Evolutionary conservation across 257 asterid genomes (phyloP).

Genomic region (Datura wrightii): DNA sequence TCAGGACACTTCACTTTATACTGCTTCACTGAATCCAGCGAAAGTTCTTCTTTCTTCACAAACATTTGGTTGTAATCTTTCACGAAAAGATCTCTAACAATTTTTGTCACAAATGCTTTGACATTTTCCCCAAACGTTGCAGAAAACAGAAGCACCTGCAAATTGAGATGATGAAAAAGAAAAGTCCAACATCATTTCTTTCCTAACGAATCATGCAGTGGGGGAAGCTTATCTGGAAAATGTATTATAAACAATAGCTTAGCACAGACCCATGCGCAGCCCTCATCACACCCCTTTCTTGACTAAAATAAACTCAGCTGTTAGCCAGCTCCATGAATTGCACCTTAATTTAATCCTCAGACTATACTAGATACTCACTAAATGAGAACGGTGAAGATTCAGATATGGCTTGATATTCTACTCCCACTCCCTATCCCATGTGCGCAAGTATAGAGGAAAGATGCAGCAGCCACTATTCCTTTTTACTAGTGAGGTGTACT

Average conservation of each 20-base stretch:
- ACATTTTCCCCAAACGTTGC: conserved; percentile 82
- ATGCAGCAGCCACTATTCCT: not conserved
- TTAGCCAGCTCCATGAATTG: not conserved
- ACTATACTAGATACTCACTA: not conserved
- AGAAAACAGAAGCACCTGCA: conserved; percentile 61
- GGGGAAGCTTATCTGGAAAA: not conserved
- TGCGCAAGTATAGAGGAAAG: not conserved
- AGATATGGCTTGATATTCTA: not conserved
- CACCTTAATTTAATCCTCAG: not conserved
- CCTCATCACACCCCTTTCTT: not conserved
- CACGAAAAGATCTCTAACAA: conserved; percentile 50
- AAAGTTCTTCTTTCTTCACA: conserved; percentile 59
- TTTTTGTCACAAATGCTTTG: conserved; percentile 62
- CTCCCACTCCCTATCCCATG: not conserved
- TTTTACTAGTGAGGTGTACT: not conserved
- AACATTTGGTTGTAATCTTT: conserved; percentile 80
- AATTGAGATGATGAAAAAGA: conserved; percentile 14
- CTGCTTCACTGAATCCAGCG: conserved; percentile 57
- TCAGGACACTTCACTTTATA: conserved; percentile 89
- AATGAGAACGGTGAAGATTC: not conserved
- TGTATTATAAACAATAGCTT: not conserved
- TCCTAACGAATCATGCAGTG: not conserved
- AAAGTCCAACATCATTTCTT: not conserved
- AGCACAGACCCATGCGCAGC: not conserved
- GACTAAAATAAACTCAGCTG: not conserved